phyloP scores from a whole-genome alignment of 2,329 filamentous ascomycete genomes.

The Hypoxylon sp. region DNA sequence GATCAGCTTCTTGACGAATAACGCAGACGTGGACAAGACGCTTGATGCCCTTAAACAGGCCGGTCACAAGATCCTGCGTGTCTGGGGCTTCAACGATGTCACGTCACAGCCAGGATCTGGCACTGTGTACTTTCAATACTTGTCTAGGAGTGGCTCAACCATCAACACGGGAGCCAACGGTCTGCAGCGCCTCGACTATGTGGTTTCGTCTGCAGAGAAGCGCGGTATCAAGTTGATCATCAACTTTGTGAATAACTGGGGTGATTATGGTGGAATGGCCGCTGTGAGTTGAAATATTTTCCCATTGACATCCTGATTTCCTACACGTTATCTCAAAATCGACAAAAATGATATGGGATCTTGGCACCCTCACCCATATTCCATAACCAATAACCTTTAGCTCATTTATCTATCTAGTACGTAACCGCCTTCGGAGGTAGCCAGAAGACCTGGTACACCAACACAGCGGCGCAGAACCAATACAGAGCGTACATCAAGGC shows the following conservation, averaged over 20 bases:
- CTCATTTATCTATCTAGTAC: conserved; percentile 58
- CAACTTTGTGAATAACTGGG: conserved; percentile 79
- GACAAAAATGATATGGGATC: not conserved
- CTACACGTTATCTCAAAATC: not conserved
- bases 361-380: not conserved
- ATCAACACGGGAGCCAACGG: conserved; percentile 76
- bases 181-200: conserved; percentile 74
- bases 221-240: conserved; percentile 75
- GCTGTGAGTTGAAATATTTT: conserved; percentile 54
- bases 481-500: conserved; percentile 68
- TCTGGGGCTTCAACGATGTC: conserved; percentile 76
- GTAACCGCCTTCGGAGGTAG: conserved; percentile 69
- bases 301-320: not conserved
- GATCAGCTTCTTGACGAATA: conserved; percentile 65
- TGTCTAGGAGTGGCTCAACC: conserved; percentile 64
- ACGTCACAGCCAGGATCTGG: conserved; percentile 56
- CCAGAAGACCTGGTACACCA: conserved; percentile 70
- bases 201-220: conserved; percentile 71
- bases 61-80: conserved; percentile 70
- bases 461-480: conserved; percentile 65
- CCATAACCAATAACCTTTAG: not conserved
- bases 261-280: conserved; percentile 76
- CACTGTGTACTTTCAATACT: conserved; percentile 68
- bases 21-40: conserved; percentile 68
- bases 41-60: conserved; percentile 64